A percentile compares a stretch with the other conserved stretches of the same genome.
phyloP scores from a whole-genome alignment of 202 grass and related monocot species.

The Cymbopogon flexuosus region DNA sequence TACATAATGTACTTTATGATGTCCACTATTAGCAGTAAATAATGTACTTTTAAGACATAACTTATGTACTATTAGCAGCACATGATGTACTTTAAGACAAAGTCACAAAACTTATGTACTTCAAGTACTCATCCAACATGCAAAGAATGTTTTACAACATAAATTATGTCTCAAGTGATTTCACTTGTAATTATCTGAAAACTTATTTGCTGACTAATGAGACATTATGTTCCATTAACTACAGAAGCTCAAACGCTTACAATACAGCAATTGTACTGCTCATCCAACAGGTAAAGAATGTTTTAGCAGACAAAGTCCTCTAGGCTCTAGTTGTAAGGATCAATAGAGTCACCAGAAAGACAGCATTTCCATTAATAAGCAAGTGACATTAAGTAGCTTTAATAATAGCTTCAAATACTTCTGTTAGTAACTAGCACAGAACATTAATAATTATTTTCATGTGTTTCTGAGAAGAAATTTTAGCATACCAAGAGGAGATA shows the following conservation, averaged over 20 bases:
- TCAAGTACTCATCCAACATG: too few relatives aligned
- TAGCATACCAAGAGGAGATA: conserved; percentile 72
- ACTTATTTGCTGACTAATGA: not conserved
- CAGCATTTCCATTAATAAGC: not conserved
- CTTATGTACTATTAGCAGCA: too few relatives aligned
- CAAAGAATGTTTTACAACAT: too few relatives aligned
- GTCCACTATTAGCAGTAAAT: too few relatives aligned
- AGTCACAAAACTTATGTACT: too few relatives aligned
- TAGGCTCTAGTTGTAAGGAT: not conserved
- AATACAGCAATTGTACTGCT: not conserved
- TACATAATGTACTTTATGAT: not conserved
- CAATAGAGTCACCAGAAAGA: conserved; percentile 2
- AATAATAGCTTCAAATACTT: conserved; percentile 3
- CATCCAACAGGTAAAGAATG: conserved; percentile 1
- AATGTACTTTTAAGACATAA: too few relatives aligned
- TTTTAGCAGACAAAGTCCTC: not conserved
- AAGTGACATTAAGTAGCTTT: not conserved
- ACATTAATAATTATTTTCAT: not conserved
- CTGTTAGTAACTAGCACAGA: not conserved
- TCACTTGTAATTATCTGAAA: not conserved
- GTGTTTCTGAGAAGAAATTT: not conserved
- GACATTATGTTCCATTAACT: not conserved
- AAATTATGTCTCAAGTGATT: not conserved
- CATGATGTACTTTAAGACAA: too few relatives aligned
- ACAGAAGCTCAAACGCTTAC: conserved; percentile 6